A percentile compares a stretch with the other conserved stretches of the same genome.
These are phyloP conservation scores for Fusarium tricinctum DNA, from an alignment of 2,329 filamentous ascomycete species.

Conservation along the genomic window DNA sequence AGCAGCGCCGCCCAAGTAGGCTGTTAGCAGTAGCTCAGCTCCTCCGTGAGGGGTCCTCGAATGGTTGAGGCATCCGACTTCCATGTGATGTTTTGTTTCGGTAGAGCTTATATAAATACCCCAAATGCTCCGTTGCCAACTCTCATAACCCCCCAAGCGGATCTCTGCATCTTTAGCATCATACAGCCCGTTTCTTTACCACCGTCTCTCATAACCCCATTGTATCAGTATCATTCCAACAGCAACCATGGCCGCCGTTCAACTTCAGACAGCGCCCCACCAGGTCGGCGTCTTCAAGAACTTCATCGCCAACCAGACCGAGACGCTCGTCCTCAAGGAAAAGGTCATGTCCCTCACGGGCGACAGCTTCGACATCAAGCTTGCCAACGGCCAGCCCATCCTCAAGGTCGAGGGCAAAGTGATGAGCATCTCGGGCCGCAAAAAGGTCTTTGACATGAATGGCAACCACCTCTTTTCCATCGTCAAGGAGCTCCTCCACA, in stretches of 20 bases:
- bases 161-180: neutral
- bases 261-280: conserved; percentile 51
- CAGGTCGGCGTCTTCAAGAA: conserved; percentile 58
- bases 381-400: conserved; percentile 66
- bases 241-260: conserved; percentile 30
- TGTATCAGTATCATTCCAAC: neutral
- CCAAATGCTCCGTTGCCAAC: neutral
- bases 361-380: conserved; percentile 74
- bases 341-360: conserved; percentile 72
- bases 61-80: neutral
- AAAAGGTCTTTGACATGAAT: conserved; percentile 67
- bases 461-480: conserved; percentile 71
- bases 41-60: neutral
- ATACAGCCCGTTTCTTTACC: neutral
- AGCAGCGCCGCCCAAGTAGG: too few relatives aligned
- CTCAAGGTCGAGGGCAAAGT: conserved; percentile 70
- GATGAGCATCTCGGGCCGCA: conserved; percentile 67
- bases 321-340: conserved; percentile 71
- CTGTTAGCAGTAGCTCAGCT: neutral
- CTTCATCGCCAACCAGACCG: conserved; percentile 55
- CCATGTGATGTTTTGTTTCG: neutral
- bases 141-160: neutral
- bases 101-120: neutral
- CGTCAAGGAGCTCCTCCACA: conserved; percentile 63
- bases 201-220: too few relatives aligned